phyloP scores from a whole-genome alignment of 2,329 filamentous ascomycete species.

The Fusarium subglutinans region DNA sequence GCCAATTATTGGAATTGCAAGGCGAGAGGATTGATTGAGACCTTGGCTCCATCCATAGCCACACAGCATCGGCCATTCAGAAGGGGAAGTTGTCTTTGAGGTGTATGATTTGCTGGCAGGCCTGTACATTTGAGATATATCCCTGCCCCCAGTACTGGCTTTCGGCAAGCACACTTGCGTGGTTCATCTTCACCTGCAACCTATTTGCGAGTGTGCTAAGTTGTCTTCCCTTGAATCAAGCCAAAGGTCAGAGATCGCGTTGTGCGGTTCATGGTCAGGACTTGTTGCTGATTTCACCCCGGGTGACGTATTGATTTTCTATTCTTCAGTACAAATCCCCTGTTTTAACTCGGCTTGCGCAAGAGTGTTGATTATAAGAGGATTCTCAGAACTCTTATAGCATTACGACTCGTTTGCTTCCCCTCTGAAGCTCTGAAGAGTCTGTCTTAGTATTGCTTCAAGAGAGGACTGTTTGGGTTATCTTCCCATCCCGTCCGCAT shows the following conservation, averaged over 20 bases:
- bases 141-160: constrained; percentile 33
- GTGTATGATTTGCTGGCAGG: constrained; percentile 40
- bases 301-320: constrained; percentile 21
- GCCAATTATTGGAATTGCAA: constrained; percentile 36
- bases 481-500: constrained; percentile 46
- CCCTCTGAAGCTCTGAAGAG: constrained; percentile 2
- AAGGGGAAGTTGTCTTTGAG: constrained; percentile 25
- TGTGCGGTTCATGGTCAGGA: constrained; percentile 17
- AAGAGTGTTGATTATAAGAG: constrained; percentile 7
- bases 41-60: constrained; percentile 35
- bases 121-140: constrained; percentile 32
- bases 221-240: constrained; percentile 5
- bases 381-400: not conserved
- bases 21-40: constrained; percentile 35
- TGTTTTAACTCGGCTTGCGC: constrained; percentile 7
- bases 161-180: constrained; percentile 28
- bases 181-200: constrained; percentile 32
- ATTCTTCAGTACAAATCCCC: constrained; percentile 19
- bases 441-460: constrained; percentile 14
- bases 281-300: constrained; percentile 29
- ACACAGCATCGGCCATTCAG: constrained; percentile 39
- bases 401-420: constrained; percentile 1
- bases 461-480: constrained; percentile 49
- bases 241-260: constrained; percentile 20
- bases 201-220: constrained; percentile 28